Percentiles rank a stretch among this genome's conserved stretches.
phyloP scores from a whole-genome alignment of 345 rosid genomes.

The Melastoma malabathricum region DNA sequence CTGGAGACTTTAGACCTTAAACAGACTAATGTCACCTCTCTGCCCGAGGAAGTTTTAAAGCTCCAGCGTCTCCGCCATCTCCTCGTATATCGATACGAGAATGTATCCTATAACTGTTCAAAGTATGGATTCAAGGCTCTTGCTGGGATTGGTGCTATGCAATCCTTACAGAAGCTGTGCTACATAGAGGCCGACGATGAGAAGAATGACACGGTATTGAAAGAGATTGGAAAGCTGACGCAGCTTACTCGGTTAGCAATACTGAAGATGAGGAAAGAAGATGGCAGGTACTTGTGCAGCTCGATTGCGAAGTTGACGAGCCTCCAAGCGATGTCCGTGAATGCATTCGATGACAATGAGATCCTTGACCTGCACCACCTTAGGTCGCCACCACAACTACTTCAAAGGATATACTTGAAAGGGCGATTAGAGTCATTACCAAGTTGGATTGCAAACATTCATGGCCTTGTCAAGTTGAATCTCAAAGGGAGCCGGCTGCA shows the following conservation, averaged over 20 bases:
- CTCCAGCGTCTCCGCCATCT: constrained; percentile 26
- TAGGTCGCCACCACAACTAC: constrained; percentile 18
- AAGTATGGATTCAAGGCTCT: constrained; percentile 21
- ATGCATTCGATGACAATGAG: constrained; percentile 14
- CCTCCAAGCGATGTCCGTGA: constrained; percentile 22
- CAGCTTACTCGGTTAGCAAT: constrained; percentile 28
- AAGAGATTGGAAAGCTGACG: constrained; percentile 22
- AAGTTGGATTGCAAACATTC: constrained; percentile 9
- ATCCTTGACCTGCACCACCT: constrained; percentile 19
- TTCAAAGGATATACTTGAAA: constrained; percentile 18
- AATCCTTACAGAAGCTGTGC: constrained; percentile 26
- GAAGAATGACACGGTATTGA: not conserved
- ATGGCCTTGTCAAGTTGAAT: constrained; percentile 14
- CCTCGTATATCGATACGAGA: constrained; percentile 21
- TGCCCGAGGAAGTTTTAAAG: constrained; percentile 27
- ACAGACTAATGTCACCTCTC: constrained; percentile 17
- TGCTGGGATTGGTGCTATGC: constrained; percentile 14
- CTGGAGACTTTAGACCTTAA: constrained; percentile 36
- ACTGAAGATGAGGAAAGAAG: constrained; percentile 19
- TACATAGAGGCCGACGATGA: constrained; percentile 20
- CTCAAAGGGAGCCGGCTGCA: constrained; percentile 18
- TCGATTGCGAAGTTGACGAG: too few relatives aligned
- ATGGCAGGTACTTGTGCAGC: constrained; percentile 20
- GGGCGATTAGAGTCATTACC: constrained; percentile 20
- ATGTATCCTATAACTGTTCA: constrained; percentile 10